Base-by-base conservation (phyloP, 208 protist genomes). In the Leishmania amazonensis region DNA sequence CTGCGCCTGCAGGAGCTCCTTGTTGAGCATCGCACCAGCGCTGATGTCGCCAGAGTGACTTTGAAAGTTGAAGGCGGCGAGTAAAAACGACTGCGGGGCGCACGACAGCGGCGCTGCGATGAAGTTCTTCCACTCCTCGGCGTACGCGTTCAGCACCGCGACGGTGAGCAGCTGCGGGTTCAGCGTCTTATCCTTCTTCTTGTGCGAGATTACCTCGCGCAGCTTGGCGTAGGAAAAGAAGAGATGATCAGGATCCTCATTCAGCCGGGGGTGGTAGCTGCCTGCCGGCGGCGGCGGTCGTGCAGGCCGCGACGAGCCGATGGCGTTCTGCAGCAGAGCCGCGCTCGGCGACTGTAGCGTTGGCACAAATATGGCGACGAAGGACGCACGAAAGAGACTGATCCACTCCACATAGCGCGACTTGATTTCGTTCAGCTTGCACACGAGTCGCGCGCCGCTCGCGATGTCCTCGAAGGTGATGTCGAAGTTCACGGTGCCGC, bases 381-480 rank as follows among this genome's bases (percentile, higher is more conserved):
- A 97, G 42, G 91, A 87, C 6, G 90, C 88, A 28, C 87, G 84
- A 83, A 97, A 97, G 79, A 96, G 90, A 51, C 83, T 83, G 15
- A 95, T 84, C 93, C 95, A 97, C 65, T 91, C 83, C 71, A 91
- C 88, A 78, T 96, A 97, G 67, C 84, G 84, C 62, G 87, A 82
- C 79, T 81, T 88, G 11, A 97, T 78, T 73, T 96, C 92, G 31
- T 91, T 78, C 28, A 97, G 64, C 68, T 83, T 85, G 85, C 95
- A 96, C 68, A 88, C 83, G 19, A 97, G 86, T 13, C 80, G 87
- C 17, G 91, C 83, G 15, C 88, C 87, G 62, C 92, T 96, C 35
- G 91, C 95, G 79, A 97, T 90, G 83, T 97, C 95, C 81, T 94
- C 92, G 74, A 97, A 96, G 67, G 87, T 90, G 74, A 97, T 53